Conservation (phyloP, 169 alveolate species). For the Plasmodium relictum region DNA sequence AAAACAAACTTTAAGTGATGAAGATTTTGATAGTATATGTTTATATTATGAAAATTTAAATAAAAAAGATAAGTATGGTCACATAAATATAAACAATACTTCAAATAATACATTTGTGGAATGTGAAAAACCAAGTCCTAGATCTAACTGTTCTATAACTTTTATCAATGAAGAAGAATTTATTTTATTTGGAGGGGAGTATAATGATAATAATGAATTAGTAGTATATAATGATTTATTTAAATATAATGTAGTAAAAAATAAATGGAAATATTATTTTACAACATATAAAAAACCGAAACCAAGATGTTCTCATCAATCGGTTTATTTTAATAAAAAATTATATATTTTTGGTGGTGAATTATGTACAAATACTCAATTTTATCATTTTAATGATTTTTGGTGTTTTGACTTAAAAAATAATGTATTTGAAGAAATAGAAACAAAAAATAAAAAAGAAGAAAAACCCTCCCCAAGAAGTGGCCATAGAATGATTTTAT, state of each 20-base stretch:
- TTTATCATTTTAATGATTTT: slow-evolving; percentile 92
- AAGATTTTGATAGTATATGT: slow-evolving; percentile 73
- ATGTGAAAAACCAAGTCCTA: slow-evolving; percentile 84
- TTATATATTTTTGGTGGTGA: slow-evolving; percentile 94
- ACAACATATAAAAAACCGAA: slow-evolving; percentile 86
- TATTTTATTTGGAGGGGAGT: slow-evolving; percentile 93
- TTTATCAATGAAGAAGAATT: slow-evolving; percentile 81
- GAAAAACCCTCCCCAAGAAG: slow-evolving; percentile 91
- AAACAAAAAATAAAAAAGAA: slow-evolving; percentile 82
- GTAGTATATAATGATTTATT: slow-evolving; percentile 89
- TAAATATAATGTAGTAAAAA: slow-evolving; percentile 86
- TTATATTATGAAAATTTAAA: slow-evolving; percentile 74
- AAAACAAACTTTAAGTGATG: slow-evolving; percentile 62
- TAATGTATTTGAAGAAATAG: slow-evolving; percentile 87
- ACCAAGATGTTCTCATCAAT: slow-evolving; percentile 94
- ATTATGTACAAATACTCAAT: slow-evolving; percentile 89
- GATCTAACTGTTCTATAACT: slow-evolving; percentile 85
- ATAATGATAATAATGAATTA: slow-evolving; percentile 89
- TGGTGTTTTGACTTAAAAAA: slow-evolving; percentile 87
- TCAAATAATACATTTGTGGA: slow-evolving; percentile 69
- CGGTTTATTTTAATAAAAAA: slow-evolving; percentile 88
- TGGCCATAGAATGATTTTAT: slow-evolving; percentile 94
- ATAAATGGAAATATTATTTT: slow-evolving; percentile 89
- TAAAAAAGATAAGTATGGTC: slow-evolving; percentile 62
- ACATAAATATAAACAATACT: slow-evolving; percentile 65